Percentiles rank a stretch among this genome's conserved stretches.
Conservation (phyloP, 805 yeast genomes). For the Metschnikowia drakensbergensis region DNA sequence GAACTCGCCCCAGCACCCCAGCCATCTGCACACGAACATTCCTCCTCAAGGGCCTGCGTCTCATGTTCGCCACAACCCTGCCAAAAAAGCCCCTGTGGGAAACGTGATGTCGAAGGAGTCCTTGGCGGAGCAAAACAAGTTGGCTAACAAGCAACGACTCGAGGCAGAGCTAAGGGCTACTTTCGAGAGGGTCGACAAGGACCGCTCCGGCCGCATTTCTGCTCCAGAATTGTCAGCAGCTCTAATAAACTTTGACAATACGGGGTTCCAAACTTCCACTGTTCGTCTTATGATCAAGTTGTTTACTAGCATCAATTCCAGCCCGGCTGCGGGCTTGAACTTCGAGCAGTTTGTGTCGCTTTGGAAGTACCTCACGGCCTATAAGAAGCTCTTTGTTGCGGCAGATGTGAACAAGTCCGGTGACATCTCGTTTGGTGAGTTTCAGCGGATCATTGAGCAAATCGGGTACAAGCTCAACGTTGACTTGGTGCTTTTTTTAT, state of each 20-base stretch:
- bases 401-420: constrained; percentile 59
- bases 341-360: constrained; percentile 63
- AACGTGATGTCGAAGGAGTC: constrained; percentile 22
- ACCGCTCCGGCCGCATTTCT: constrained; percentile 51
- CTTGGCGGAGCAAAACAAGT: constrained; percentile 13
- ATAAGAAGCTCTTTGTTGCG: constrained; percentile 59
- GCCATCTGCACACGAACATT: constrained; percentile 3
- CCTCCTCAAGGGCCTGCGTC: not conserved
- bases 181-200: constrained; percentile 53
- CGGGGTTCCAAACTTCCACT: constrained; percentile 58
- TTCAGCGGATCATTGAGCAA: constrained; percentile 54
- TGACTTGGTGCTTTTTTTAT: constrained; percentile 54
- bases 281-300: constrained; percentile 59
- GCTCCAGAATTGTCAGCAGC: constrained; percentile 57
- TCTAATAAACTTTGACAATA: constrained; percentile 58
- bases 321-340: constrained; percentile 27
- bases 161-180: constrained; percentile 47
- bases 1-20: constrained; percentile 2
- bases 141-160: constrained; percentile 37
- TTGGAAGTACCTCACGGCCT: constrained; percentile 65
- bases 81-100: constrained; percentile 16
- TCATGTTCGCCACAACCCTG: constrained; percentile 6
- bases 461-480: constrained; percentile 63
- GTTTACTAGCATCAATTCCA: constrained; percentile 40
- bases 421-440: constrained; percentile 63